These are phyloP conservation scores for Tricladium varicosporioides DNA, from an alignment of 2,329 filamentous ascomycete genomes.

Conservation along the genomic window DNA sequence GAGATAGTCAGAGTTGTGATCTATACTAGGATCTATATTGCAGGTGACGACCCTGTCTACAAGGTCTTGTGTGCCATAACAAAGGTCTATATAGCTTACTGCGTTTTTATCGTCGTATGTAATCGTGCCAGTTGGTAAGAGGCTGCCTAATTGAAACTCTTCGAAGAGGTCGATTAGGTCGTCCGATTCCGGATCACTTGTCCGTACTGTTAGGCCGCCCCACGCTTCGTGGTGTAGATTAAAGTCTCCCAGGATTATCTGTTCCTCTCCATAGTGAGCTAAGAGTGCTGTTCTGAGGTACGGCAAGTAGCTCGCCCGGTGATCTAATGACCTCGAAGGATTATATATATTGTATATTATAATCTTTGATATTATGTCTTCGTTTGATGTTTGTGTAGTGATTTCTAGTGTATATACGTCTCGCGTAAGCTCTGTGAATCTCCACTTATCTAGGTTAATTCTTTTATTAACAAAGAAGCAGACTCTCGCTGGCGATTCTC, in stretches of 20 bases:
- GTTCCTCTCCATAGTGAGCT: background rate
- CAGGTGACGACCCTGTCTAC: conserved; percentile 18
- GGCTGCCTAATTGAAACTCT: background rate
- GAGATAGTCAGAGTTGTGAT: conserved; percentile 14
- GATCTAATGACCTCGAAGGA: background rate
- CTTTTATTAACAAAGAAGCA: conserved; percentile 31
- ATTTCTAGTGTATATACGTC: background rate
- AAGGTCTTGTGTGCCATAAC: conserved; percentile 3
- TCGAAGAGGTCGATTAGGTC: background rate
- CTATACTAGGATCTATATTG: conserved; percentile 15
- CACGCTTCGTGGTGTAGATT: background rate
- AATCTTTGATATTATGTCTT: background rate
- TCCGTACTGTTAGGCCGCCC: background rate
- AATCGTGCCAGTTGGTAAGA: background rate
- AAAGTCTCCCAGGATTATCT: background rate
- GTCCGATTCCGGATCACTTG: background rate
- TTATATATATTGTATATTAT: background rate
- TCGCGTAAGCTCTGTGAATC: background rate
- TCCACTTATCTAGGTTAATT: conserved; percentile 20
- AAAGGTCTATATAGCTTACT: conserved; percentile 1
- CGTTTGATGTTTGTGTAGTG: background rate
- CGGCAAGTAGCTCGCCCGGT: background rate
- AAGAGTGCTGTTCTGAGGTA: background rate
- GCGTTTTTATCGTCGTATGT: conserved; percentile 1
- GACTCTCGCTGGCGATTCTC: conserved; percentile 14